Evolutionary conservation across 352 stramenopile species (phyloP), one percentile per base, ranked within the genome.

Genomic region (Phytophthora brassicae): DNA sequence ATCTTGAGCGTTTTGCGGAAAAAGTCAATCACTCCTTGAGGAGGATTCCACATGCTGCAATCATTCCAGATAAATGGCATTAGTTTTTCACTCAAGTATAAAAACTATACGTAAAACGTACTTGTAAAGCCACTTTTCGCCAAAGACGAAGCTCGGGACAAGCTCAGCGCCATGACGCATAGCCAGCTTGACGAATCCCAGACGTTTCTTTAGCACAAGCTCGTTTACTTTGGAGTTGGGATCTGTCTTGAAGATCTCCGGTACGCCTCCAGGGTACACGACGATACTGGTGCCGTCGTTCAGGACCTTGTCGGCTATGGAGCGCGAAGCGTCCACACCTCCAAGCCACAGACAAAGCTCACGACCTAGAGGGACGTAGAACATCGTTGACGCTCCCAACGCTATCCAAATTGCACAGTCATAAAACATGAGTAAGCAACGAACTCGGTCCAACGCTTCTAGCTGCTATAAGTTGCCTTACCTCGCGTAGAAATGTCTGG

Each of bases 41-140:
- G 71, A 45, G 84, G 84, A 26, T 84, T 88, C 79, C 79, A 91
- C 64, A 90, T 74, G 36, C 79, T 88, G 60, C 28, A 56, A 51
- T 0, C 16, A 50, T 41, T 17, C 42, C 19, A 55, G 19, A 45
- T n/a, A 41, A 6, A 51, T 20, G 9, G 44, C 36, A 46, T 31
- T 44, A 20, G 7, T 17, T 41, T 16, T n/a, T 14, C 56, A 45
- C n/a, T 19, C 38, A 60, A 50, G n/a, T 9, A 8, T n/a, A 43
- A 36, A 39, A 13, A 1, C 24, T 13, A 35, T 4, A 46, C 22
- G 13, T 6, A 11, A 31, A 3, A 81, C 70, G 44, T 56, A 85
- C 76, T 88, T 88, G 74, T 90, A 91, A 16, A 91, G 72, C 60
- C 70, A 91, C 69, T 93, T 93, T 54, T 93, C 84, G 46, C 75